Conservation (phyloP, 2,329 filamentous ascomycete species). For the Kalmusia sp. region DNA sequence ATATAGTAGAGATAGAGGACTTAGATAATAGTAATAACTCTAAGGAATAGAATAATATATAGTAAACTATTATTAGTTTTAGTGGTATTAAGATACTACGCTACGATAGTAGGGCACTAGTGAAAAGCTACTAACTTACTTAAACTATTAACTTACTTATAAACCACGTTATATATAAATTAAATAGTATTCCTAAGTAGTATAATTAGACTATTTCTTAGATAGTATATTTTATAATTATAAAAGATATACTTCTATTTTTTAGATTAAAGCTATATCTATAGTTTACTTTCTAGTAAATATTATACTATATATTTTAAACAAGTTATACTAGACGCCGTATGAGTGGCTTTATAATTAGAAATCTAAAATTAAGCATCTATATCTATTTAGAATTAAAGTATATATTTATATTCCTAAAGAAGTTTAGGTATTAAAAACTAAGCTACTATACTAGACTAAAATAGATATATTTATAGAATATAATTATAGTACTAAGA, state of each 20-base stretch:
- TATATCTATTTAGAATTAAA: conserved; percentile 1
- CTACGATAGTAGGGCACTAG: too few relatives aligned
- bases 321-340: neutral
- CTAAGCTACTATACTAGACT: conserved; percentile 5
- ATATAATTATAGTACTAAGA: conserved; percentile 6
- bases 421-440: neutral
- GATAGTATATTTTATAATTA: conserved; percentile 4
- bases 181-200: conserved; percentile 9
- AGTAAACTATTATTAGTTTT: too few relatives aligned
- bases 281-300: neutral
- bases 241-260: neutral
- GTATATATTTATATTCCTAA: neutral
- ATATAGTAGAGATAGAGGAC: too few relatives aligned
- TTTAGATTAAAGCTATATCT: conserved; percentile 6
- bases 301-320: neutral
- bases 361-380: neutral
- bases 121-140: too few relatives aligned
- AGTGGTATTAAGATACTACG: neutral
- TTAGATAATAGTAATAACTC: too few relatives aligned
- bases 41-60: too few relatives aligned
- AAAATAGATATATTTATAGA: conserved; percentile 9
- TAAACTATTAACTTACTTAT: too few relatives aligned
- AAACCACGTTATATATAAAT: too few relatives aligned
- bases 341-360: neutral
- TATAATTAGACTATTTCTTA: conserved; percentile 8